A percentile compares a stretch with the other conserved stretches of the same genome.
Evolutionary conservation across 2,329 filamentous ascomycete genomes (phyloP).

Genomic region (Diaporthe humulicola): DNA sequence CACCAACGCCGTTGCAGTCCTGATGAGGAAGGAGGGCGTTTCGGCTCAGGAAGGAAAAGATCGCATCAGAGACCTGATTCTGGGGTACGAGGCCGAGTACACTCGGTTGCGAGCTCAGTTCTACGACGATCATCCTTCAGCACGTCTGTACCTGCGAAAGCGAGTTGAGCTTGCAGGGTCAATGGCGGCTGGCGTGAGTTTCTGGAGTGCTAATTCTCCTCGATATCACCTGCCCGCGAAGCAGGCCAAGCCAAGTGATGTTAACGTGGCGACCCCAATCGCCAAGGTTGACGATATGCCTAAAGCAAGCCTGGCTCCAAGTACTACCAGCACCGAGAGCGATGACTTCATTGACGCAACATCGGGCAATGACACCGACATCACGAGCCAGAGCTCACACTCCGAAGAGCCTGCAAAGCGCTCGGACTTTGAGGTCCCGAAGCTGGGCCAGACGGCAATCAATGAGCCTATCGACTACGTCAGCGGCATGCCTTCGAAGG

Average conservation of each 20-base stretch:
- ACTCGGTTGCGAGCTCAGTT: background rate
- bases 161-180: background rate
- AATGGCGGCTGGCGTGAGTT: background rate
- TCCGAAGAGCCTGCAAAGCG: background rate
- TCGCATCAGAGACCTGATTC: background rate
- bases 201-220: constrained; percentile 18
- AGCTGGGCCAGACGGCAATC: background rate
- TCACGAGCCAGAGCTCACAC: constrained; percentile 7
- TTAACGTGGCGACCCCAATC: background rate
- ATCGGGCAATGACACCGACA: constrained; percentile 7
- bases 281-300: background rate
- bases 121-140: background rate
- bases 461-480: constrained; percentile 17
- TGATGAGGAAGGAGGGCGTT: constrained; percentile 3
- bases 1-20: background rate
- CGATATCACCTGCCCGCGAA: background rate
- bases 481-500: constrained; percentile 11
- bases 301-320: background rate
- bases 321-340: background rate
- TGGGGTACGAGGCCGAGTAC: constrained; percentile 2
- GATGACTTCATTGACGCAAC: background rate
- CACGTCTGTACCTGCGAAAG: background rate
- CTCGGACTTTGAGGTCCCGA: background rate
- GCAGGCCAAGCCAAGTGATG: background rate
- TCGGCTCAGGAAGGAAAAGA: background rate